Conservation (phyloP, 2,329 filamentous ascomycete species). For the Penicillium sp. region DNA sequence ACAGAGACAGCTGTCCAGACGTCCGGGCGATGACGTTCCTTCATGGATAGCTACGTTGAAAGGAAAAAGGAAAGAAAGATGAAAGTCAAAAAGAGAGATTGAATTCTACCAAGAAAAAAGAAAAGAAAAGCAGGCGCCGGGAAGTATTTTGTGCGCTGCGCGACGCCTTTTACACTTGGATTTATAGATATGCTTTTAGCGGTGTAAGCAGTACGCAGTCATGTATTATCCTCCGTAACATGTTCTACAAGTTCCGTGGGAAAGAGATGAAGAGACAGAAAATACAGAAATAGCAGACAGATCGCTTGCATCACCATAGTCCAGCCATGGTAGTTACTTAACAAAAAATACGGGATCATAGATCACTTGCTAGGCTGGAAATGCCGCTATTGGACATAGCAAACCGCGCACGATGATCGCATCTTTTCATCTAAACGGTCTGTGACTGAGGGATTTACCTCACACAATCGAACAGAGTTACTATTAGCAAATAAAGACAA, state of each 20-base stretch:
- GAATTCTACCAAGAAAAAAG: not conserved
- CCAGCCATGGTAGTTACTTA: not conserved
- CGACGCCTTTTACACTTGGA: not conserved
- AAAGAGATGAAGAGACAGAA: not conserved
- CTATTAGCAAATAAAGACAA: not conserved
- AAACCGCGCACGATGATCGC: constrained; percentile 21
- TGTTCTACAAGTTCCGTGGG: not conserved
- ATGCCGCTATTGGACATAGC: constrained; percentile 16
- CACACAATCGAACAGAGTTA: not conserved
- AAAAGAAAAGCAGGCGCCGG: not conserved
- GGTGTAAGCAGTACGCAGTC: not conserved
- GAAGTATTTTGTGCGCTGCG: no score
- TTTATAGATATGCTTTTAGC: not conserved
- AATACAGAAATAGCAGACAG: not conserved
- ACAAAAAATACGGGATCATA: not conserved
- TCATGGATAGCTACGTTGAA: constrained; percentile 7
- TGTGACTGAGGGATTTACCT: constrained; percentile 15
- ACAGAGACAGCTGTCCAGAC: constrained; percentile 6
- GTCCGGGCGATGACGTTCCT: constrained; percentile 7
- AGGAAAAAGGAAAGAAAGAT: not conserved
- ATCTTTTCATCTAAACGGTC: not conserved
- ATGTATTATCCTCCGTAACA: not conserved
- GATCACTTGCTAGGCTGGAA: not conserved
- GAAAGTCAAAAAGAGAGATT: not conserved
- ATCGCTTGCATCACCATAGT: not conserved